Conservation (phyloP, 306 rosid species). For the Dalbergia oliveri region DNA sequence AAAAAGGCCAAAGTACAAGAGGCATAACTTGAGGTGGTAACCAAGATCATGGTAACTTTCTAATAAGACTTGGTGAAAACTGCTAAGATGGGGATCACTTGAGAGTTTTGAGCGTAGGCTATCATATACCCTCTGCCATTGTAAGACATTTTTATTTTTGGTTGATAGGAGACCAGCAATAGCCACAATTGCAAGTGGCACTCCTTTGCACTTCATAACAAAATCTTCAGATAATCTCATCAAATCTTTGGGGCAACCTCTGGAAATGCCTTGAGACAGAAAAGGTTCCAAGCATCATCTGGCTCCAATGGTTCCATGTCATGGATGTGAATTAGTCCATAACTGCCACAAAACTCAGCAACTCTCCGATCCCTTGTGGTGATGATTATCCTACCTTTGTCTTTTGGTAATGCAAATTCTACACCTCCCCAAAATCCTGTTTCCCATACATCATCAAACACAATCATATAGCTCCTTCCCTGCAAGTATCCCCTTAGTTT, state of each 20-base stretch:
- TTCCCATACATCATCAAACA: constrained; percentile 26
- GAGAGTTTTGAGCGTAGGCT: not conserved
- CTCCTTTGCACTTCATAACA: constrained; percentile 30
- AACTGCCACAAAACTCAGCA: constrained; percentile 15
- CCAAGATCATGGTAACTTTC: constrained; percentile 32
- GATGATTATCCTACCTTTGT: not conserved
- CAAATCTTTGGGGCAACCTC: not conserved
- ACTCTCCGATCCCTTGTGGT: not conserved
- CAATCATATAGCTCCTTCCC: not conserved
- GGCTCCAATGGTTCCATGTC: not conserved
- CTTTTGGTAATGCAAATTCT: constrained; percentile 19
- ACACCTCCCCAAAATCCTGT: constrained; percentile 21
- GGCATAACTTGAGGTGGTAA: not conserved
- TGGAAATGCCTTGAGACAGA: not conserved
- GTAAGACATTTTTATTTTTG: not conserved
- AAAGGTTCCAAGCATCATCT: not conserved
- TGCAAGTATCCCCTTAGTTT: not conserved
- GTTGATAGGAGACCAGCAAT: constrained; percentile 8
- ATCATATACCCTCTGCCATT: constrained; percentile 10
- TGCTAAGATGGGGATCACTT: constrained; percentile 16
- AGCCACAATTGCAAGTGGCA: constrained; percentile 2
- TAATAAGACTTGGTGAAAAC: not conserved
- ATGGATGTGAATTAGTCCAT: not conserved
- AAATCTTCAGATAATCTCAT: not conserved
- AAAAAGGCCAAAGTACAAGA: constrained; percentile 15